Evolutionary conservation across 345 rosid species (phyloP).

Genomic region (Jatropha curcas): DNA sequence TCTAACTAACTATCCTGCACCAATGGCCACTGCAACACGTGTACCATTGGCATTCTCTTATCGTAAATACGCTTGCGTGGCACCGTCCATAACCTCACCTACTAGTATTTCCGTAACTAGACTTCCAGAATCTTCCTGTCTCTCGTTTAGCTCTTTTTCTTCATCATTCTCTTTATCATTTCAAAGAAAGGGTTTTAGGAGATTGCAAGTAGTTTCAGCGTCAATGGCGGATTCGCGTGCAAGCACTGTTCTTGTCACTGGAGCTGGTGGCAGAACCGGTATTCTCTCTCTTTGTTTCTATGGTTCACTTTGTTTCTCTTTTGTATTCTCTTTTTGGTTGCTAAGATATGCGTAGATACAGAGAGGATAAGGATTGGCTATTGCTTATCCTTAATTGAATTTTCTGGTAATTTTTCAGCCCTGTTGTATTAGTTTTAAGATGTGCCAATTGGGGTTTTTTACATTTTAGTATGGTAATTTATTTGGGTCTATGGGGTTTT

Average conservation of each 20-base stretch:
- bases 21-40: conserved; percentile 8
- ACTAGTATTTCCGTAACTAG: neutral
- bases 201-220: neutral
- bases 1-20: neutral
- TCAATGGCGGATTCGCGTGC: conserved; percentile 24
- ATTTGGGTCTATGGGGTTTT: neutral
- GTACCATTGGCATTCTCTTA: neutral
- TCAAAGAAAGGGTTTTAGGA: neutral
- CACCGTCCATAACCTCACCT: neutral
- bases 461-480: too few relatives aligned
- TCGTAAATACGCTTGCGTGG: conserved; percentile 17
- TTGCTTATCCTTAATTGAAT: too few relatives aligned
- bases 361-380: neutral
- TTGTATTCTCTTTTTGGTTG: conserved; percentile 4
- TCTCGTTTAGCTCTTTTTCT: neutral
- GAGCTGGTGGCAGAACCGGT: conserved; percentile 45
- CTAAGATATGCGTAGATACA: neutral
- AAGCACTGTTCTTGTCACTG: conserved; percentile 37
- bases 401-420: too few relatives aligned
- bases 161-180: neutral
- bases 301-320: neutral
- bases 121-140: conserved; percentile 4
- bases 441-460: neutral
- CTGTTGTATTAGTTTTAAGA: too few relatives aligned
- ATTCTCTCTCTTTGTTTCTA: neutral